Base-by-base conservation (phyloP, 2,329 filamentous ascomycete species). In the Neonectria neomacrospora region DNA sequence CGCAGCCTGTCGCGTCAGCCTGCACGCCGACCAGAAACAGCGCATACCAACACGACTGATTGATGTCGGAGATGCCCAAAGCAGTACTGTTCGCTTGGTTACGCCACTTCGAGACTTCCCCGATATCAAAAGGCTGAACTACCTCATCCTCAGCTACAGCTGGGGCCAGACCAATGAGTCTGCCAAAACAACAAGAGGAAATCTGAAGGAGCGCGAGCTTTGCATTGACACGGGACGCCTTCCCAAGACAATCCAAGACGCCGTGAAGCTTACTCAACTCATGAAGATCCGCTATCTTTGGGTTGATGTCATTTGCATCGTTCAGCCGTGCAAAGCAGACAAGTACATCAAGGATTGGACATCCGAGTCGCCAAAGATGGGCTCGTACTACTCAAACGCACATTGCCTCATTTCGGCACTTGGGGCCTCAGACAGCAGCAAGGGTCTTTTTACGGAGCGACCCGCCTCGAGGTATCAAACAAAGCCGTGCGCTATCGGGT, bases 371-470 rank as follows among this genome's bases (percentile, higher is more conserved):
- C 47, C 56, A 0, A 55, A 44, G 3, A 66, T 66, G 20, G 64
- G 57, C 11, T 45, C 53, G 3, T 66, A 64, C n/a, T 62, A 66
- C 12, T 11, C 60, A 1, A 58, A 64, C 7, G 55, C 61, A 1
- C 28, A 48, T 22, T 66, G 61, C 20, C 47, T 58, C 32, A 58
- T 66, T 4, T 65, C 61, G 1, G 64, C 61, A 3, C 51, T 52
- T 5, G 52, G 32, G 8, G 42, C 64, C 14, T 34, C 37, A 0
- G 64, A 66, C 16, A 64, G 61, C 10, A 41, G n/a, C 6, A 3
- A 66, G 14, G 61, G 57, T 3, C 37, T 66, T 3, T 55, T 58
- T 11, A 16, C 52, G 5, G 50, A 64, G 16, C 41, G 55, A 5
- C 34, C 16, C 4, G 26, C 28, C 16, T 28, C 39, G 8, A 41